Conservation (phyloP, 192 early-diverging fungal genomes). For the Gonapodya prolifera region DNA sequence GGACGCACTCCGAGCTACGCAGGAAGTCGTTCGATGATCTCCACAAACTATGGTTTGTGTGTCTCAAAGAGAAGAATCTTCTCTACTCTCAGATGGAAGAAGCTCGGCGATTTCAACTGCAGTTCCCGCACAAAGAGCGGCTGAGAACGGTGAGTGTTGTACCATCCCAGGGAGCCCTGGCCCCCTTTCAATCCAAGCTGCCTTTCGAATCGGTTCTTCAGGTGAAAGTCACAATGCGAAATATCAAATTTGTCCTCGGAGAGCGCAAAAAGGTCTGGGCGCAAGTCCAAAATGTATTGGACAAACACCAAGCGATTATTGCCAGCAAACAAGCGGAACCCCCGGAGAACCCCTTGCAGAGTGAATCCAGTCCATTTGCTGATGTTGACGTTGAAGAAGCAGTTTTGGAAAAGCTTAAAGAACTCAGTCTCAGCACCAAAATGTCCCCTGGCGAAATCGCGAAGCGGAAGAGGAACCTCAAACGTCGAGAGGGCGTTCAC, state of each 20-base stretch:
- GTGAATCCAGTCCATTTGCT: neutral
- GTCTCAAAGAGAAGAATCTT: conserved; percentile 72
- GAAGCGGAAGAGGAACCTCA: neutral
- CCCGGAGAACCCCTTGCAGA: neutral
- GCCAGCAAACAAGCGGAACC: neutral
- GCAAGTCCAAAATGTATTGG: conserved; percentile 55
- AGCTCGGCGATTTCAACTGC: conserved; percentile 36
- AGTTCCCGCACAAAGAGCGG: conserved; percentile 49
- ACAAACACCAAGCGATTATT: neutral
- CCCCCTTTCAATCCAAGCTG: neutral
- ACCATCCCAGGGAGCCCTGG: neutral
- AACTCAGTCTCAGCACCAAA: neutral
- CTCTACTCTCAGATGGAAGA: conserved; percentile 63
- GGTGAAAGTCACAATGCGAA: conserved; percentile 34
- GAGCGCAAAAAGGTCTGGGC: conserved; percentile 76
- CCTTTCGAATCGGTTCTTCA: conserved; percentile 10
- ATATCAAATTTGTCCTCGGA: conserved; percentile 33
- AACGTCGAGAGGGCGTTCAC: neutral
- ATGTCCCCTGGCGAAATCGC: neutral
- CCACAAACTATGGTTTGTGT: conserved; percentile 84
- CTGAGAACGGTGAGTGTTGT: conserved; percentile 37
- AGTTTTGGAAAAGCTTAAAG: neutral
- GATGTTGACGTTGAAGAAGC: neutral
- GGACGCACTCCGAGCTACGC: conserved; percentile 79
- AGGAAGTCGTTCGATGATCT: conserved; percentile 93